A percentile compares a stretch with the other conserved stretches of the same genome.
Conservation (phyloP, 1,284 basidiomycete genomes). For the Boletus hoseneyae region DNA sequence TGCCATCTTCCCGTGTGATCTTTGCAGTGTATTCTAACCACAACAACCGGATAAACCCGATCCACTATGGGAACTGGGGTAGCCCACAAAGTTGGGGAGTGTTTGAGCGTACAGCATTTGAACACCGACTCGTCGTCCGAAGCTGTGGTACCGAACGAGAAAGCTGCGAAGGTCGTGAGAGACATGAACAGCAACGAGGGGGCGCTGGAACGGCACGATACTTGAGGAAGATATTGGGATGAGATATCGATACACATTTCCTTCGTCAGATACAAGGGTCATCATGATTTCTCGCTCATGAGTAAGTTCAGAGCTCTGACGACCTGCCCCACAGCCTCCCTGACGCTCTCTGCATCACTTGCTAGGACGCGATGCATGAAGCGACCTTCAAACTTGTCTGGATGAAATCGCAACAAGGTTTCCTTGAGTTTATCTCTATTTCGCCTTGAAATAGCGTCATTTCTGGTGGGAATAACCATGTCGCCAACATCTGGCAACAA, state of each 20-base stretch:
- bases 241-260: background rate
- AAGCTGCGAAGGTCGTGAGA: background rate
- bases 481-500: conserved; percentile 41
- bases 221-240: too few relatives aligned
- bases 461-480: conserved; percentile 7
- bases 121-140: background rate
- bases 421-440: conserved; percentile 66
- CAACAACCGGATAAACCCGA: background rate
- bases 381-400: conserved; percentile 81
- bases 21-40: background rate
- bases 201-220: too few relatives aligned
- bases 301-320: conserved; percentile 50
- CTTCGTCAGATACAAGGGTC: background rate
- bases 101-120: background rate
- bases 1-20: background rate
- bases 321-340: conserved; percentile 75
- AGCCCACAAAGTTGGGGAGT: background rate
- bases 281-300: conserved; percentile 34
- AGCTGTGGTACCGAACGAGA: background rate
- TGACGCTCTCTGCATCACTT: conserved; percentile 67
- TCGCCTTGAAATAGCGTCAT: conserved; percentile 34
- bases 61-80: background rate
- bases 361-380: conserved; percentile 55
- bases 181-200: background rate
- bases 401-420: conserved; percentile 76